Conservation (phyloP, 345 rosid species). For the Brassica rapa region DNA sequence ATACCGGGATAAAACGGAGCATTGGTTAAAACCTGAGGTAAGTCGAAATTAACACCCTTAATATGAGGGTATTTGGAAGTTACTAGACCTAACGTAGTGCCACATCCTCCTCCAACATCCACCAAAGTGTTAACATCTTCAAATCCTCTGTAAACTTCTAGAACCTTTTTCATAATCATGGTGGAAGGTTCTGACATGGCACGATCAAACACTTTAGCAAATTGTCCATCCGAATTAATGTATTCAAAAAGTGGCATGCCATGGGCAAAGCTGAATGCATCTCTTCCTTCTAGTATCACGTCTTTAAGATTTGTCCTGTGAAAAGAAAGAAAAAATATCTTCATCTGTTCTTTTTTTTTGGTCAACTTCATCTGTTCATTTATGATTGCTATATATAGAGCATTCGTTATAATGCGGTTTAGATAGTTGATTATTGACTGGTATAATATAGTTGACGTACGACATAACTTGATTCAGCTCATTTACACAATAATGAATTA, state of each 20-base stretch:
- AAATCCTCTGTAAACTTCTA: not conserved
- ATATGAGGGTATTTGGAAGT: not conserved
- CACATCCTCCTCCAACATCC: not conserved
- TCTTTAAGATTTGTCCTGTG: slow-evolving; percentile 49
- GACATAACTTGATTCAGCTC: not conserved
- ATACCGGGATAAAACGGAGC: not conserved
- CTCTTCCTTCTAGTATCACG: slow-evolving; percentile 53
- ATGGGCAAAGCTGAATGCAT: slow-evolving; percentile 57
- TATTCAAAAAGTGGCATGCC: slow-evolving; percentile 55
- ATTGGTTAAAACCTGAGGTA: not conserved
- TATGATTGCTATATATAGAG: not conserved
- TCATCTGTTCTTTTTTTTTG: not conserved
- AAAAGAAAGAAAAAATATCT: not conserved
- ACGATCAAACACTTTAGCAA: not conserved
- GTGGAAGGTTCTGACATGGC: not conserved
- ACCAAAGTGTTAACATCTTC: not conserved
- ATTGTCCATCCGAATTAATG: slow-evolving; percentile 7
- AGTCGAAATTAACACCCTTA: not conserved
- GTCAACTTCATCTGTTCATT: not conserved
- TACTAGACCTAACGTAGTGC: not conserved
- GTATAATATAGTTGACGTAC: not conserved
- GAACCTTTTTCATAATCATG: not conserved
- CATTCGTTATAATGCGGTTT: not conserved
- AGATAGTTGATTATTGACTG: not conserved
- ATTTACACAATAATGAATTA: not conserved